Conservation (phyloP, 345 rosid genomes). For the Xanthoceras sorbifolium region DNA sequence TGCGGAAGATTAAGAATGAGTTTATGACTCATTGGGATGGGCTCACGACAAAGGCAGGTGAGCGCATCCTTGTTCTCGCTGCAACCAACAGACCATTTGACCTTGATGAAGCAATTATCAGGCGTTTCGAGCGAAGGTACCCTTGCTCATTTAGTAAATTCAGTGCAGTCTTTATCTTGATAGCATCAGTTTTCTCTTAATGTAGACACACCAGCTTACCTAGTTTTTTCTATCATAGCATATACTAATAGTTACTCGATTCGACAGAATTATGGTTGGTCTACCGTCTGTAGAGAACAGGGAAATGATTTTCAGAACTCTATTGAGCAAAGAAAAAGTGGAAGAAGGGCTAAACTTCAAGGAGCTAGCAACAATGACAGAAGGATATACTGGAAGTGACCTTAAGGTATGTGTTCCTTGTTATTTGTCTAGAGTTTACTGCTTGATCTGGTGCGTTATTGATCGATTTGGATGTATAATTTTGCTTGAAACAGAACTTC, state of each 20-base stretch:
- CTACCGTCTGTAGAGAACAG: constrained; percentile 70
- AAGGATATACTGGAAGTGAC: constrained; percentile 85
- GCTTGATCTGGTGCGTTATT: background rate
- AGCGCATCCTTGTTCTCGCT: constrained; percentile 88
- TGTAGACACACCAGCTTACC: background rate
- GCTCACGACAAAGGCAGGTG: constrained; percentile 68
- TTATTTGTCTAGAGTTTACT: background rate
- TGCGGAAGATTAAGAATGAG: constrained; percentile 82
- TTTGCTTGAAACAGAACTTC: constrained; percentile 50
- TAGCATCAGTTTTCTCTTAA: background rate
- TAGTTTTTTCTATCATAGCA: no score
- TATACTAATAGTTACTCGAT: background rate
- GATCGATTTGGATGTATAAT: background rate
- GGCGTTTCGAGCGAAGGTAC: constrained; percentile 94
- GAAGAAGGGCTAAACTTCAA: constrained; percentile 62
- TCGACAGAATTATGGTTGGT: constrained; percentile 76
- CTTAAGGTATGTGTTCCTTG: constrained; percentile 53
- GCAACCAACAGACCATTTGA: constrained; percentile 97
- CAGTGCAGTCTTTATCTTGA: background rate
- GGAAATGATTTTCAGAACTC: constrained; percentile 67
- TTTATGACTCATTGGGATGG: constrained; percentile 98
- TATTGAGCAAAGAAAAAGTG: constrained; percentile 68
- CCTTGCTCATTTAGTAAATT: background rate
- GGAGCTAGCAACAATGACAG: constrained; percentile 78
- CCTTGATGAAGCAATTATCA: constrained; percentile 91